These are phyloP conservation scores for Metarhizium guizhouense DNA, from an alignment of 2,329 filamentous ascomycete genomes.

Conservation along the genomic window DNA sequence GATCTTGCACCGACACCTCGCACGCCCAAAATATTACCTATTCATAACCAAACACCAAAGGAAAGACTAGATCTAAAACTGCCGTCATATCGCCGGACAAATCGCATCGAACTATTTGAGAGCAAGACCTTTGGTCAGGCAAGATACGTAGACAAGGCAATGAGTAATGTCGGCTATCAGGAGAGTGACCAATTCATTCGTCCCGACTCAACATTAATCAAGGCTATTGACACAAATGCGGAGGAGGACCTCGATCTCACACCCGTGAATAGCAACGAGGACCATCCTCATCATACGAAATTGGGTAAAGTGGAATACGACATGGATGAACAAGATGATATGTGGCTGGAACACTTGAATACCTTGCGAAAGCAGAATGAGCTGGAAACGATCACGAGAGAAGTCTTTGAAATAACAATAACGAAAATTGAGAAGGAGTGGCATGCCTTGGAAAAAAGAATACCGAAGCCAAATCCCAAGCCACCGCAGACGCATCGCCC, in stretches of 20 bases:
- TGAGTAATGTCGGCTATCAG: slow-evolving; percentile 94
- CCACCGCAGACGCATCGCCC: slow-evolving; percentile 90
- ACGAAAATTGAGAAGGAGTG: slow-evolving; percentile 99
- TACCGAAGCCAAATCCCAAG: slow-evolving; percentile 94
- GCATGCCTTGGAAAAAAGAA: slow-evolving; percentile 90
- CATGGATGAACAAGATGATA: slow-evolving; percentile 98
- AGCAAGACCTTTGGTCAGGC: slow-evolving; percentile 77
- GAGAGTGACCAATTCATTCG: slow-evolving; percentile 84
- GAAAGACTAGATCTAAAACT: slow-evolving; percentile 71
- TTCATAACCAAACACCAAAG: slow-evolving; percentile 70
- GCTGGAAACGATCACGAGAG: slow-evolving; percentile 77
- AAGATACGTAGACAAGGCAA: slow-evolving; percentile 89
- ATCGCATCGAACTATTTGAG: slow-evolving; percentile 73
- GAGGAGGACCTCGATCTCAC: slow-evolving; percentile 50
- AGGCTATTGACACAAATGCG: slow-evolving; percentile 48
- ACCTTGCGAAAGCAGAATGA: slow-evolving; percentile 62
- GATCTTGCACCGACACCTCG: slow-evolving; percentile 39
- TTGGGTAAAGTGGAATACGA: slow-evolving; percentile 93
- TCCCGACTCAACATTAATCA: slow-evolving; percentile 63
- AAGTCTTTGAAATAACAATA: slow-evolving; percentile 94
- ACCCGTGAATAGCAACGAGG: slow-evolving; percentile 18
- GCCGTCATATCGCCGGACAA: slow-evolving; percentile 66
- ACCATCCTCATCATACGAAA: slow-evolving; percentile 22
- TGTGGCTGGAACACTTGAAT: slow-evolving; percentile 87
- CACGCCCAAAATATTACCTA: slow-evolving; percentile 60